Base-by-base conservation (phyloP, 257 asterid genomes). In the Parsonsia alboflavescens region DNA sequence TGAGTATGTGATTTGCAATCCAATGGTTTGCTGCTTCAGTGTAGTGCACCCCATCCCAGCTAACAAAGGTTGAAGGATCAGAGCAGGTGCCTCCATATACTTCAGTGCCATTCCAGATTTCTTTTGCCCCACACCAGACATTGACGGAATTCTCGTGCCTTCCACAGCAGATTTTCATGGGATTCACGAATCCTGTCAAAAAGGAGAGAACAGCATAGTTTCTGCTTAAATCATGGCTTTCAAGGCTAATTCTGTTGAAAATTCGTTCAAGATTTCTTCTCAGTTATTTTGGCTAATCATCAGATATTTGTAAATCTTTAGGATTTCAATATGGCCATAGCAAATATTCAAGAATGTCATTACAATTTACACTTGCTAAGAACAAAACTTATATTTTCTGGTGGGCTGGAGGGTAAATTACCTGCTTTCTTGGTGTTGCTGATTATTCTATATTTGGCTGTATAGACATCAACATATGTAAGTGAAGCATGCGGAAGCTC, bases 21-120 rank as follows among this genome's bases (percentile, higher is more conserved):
- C 88, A 84, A 17, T 81, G 83, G 81, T 84, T 86, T 16, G 91
- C 86, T 41, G 86, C 87, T 75, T 86, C 70, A 59, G 88, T 72
- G 45, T 76, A 80, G 59, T 84, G 86, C 44, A 78, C 73, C 1
- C 88, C 88, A 57, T 86, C 90, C 88, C 90, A 86, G 79, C 85
- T 84, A 21, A 86, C 73, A 19, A 69, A 73, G 7, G 69, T 24
- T 1, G 81, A 82, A 12, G 89, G 89, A 21, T 84, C 52, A 28
- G 70, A 49, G 36, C 93, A 86, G 12, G 87, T 66, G 10, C 77
- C 79, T 30, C 85, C 89, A 33, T 65, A 39, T 6, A 86, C 16
- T 57, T 84, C 79, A 21, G 80, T 70, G 30, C 87, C 82, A 22
- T 85, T 84, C 10, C 81, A 21, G n/a, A 67, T 30, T 10, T 21